These are phyloP conservation scores for Kondoa malvinella DNA, from an alignment of 768 basidiomycete genomes.

Conservation along the genomic window DNA sequence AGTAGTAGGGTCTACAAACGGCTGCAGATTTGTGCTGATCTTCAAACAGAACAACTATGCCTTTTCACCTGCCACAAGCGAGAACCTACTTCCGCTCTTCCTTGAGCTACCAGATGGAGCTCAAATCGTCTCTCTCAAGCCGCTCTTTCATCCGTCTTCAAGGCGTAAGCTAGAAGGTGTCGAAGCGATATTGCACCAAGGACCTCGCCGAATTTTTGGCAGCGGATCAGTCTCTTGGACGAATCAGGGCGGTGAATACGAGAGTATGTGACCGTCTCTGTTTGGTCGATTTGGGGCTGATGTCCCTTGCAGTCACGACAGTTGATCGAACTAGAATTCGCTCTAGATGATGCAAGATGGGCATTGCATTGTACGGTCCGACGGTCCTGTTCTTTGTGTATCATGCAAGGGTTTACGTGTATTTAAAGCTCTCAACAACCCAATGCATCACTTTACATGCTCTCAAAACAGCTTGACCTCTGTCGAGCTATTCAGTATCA, in stretches of 20 bases:
- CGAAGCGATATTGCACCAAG: conserved; percentile 15
- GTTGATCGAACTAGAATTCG: no score
- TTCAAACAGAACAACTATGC: conserved; percentile 30
- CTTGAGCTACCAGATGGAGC: conserved; percentile 87
- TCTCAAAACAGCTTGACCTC: background rate
- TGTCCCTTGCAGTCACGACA: no score
- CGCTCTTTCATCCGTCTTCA: conserved; percentile 27
- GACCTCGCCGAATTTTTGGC: conserved; percentile 7
- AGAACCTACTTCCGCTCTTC: conserved; percentile 69
- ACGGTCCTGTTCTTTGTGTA: no score
- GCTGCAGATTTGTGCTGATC: background rate
- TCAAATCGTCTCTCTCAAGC: conserved; percentile 68
- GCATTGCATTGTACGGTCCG: no score
- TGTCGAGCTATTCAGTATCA: background rate
- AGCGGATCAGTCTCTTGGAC: conserved; percentile 15
- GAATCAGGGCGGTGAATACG: conserved; percentile 14
- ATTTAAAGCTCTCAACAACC: no score
- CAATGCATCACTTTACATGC: no score
- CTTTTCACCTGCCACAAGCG: conserved; percentile 47
- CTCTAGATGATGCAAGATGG: no score
- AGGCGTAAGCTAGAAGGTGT: conserved; percentile 18
- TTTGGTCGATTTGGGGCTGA: no score
- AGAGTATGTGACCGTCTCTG: conserved; percentile 1
- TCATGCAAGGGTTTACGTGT: no score
- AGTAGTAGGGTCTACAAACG: background rate